These are phyloP conservation scores for Croton laevigatus DNA, from an alignment of 441 rosid species.

Conservation along the genomic window DNA sequence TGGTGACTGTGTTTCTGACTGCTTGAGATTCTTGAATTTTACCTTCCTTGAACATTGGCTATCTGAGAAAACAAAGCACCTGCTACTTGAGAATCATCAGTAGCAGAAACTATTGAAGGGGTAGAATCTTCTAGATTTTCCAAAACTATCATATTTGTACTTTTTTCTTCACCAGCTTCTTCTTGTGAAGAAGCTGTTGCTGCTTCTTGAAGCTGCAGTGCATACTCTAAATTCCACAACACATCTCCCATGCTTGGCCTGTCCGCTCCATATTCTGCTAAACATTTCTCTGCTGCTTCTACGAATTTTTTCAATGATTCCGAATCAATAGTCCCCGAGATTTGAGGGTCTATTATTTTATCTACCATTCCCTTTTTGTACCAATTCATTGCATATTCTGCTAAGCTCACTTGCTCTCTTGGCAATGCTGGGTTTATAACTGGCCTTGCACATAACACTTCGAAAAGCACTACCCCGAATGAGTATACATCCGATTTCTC, in stretches of 20 bases:
- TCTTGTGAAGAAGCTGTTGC: constrained; percentile 42
- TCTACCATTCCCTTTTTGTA: constrained; percentile 64
- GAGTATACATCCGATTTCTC: constrained; percentile 89
- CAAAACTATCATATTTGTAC: constrained; percentile 22
- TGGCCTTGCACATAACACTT: constrained; percentile 72
- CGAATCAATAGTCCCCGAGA: constrained; percentile 44
- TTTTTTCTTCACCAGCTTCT: constrained; percentile 41
- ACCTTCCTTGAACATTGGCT: constrained; percentile 38
- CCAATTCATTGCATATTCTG: constrained; percentile 90
- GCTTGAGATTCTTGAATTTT: constrained; percentile 9
- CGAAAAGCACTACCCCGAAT: constrained; percentile 80
- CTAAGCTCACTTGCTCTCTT: constrained; percentile 80
- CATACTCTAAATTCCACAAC: constrained; percentile 86
- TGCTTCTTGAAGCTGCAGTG: constrained; percentile 72
- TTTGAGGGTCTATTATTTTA: constrained; percentile 64
- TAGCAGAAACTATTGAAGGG: not conserved
- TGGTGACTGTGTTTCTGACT: not conserved
- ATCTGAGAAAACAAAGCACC: constrained; percentile 28
- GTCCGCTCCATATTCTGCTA: constrained; percentile 71
- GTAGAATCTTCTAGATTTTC: constrained; percentile 10
- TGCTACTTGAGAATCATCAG: constrained; percentile 33
- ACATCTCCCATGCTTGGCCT: constrained; percentile 93
- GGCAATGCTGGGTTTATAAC: constrained; percentile 58
- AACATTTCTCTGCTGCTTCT: constrained; percentile 82
- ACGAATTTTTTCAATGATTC: constrained; percentile 74